Conservation (phyloP, 116 monocot genomes). For the Cymodocea nodosa region DNA sequence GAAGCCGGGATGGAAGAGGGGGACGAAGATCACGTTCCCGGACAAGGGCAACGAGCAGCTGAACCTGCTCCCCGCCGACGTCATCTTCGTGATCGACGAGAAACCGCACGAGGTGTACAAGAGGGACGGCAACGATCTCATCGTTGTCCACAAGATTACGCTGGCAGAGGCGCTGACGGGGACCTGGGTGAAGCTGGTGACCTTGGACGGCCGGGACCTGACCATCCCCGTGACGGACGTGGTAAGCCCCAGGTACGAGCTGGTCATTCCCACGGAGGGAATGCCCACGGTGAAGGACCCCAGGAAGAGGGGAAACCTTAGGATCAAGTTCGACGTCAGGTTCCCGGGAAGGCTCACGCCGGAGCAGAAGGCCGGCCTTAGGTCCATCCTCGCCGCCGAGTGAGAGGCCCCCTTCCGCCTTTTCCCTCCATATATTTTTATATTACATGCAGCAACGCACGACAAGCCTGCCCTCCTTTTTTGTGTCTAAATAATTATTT, state of each 20-base stretch:
- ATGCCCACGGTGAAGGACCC: constrained; percentile 54
- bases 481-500: no score
- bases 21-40: constrained; percentile 59
- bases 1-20: constrained; percentile 69
- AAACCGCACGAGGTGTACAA: constrained; percentile 54
- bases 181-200: constrained; percentile 19
- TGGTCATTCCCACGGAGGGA: constrained; percentile 38
- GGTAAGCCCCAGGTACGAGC: constrained; percentile 43
- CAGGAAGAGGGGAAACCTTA: constrained; percentile 38
- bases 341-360: constrained; percentile 35
- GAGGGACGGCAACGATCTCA: constrained; percentile 59
- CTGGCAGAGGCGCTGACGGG: constrained; percentile 51
- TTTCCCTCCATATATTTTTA: no score
- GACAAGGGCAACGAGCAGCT: constrained; percentile 50
- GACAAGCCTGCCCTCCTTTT: no score
- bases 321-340: constrained; percentile 49
- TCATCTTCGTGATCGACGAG: constrained; percentile 59
- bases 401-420: no score
- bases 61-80: constrained; percentile 39
- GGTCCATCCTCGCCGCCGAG: constrained; percentile 13
- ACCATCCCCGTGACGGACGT: constrained; percentile 39
- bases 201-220: constrained; percentile 45
- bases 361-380: constrained; percentile 35
- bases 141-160: constrained; percentile 32
- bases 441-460: no score